phyloP scores from a whole-genome alignment of 768 basidiomycete species.

The Boletus speciosus region DNA sequence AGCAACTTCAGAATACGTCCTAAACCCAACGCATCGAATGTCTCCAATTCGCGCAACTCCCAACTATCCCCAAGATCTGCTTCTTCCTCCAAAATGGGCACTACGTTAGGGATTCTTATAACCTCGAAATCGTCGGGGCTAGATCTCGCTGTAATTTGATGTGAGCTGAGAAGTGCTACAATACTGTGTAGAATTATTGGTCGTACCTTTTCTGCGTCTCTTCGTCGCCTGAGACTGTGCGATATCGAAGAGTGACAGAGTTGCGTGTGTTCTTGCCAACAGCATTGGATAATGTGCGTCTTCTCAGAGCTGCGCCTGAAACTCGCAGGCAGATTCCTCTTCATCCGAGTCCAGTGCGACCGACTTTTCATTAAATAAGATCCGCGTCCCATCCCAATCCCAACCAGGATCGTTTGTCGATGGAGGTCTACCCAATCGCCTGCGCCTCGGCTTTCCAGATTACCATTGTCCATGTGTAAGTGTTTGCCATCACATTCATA shows the following conservation, averaged over 20 bases:
- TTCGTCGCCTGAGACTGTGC: background rate
- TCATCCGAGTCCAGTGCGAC: background rate
- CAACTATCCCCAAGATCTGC: constrained; percentile 1
- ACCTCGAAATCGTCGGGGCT: constrained; percentile 24
- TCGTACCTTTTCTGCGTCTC: background rate
- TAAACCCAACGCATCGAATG: constrained; percentile 12
- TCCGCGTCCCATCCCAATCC: constrained; percentile 23
- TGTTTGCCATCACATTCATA: background rate
- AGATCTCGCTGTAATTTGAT: constrained; percentile 7
- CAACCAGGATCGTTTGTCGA: constrained; percentile 18
- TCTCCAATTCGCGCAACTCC: constrained; percentile 21
- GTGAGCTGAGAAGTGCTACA: background rate
- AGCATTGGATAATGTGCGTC: background rate
- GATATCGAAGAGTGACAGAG: constrained; percentile 9
- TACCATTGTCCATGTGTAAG: constrained; percentile 4
- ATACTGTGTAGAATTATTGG: background rate
- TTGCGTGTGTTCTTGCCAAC: background rate
- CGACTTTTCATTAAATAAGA: constrained; percentile 2
- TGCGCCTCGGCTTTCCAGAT: constrained; percentile 14
- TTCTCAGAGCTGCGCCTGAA: background rate
- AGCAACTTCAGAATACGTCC: constrained; percentile 24
- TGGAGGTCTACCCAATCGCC: constrained; percentile 8
- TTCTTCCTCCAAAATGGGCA: constrained; percentile 14
- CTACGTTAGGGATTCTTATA: constrained; percentile 17
- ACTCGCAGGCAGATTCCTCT: background rate